A percentile compares a stretch with the other conserved stretches of the same genome.
Conservation (phyloP, 2,329 filamentous ascomycete genomes). For the Zopfia rhizophila region DNA sequence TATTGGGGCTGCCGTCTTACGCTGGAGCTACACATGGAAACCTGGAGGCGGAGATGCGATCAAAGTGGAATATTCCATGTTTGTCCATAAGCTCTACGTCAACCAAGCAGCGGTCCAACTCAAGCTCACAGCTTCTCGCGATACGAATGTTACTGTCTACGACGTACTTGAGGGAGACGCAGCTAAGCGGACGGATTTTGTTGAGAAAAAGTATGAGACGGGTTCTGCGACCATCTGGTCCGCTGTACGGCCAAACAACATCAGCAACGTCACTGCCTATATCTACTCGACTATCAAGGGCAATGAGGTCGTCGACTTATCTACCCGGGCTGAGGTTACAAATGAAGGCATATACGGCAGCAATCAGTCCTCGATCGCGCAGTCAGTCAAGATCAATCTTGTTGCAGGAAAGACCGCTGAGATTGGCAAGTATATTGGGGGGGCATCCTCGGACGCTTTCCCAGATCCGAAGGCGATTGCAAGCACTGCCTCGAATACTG, state of each 20-base stretch:
- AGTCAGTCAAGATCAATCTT: slow-evolving; percentile 66
- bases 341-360: slow-evolving; percentile 61
- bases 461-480: slow-evolving; percentile 66
- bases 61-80: slow-evolving; percentile 71
- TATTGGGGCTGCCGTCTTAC: slow-evolving; percentile 70
- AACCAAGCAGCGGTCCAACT: slow-evolving; percentile 71
- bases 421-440: slow-evolving; percentile 74
- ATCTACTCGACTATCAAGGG: slow-evolving; percentile 63
- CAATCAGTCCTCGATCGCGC: slow-evolving; percentile 73
- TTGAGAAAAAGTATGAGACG: slow-evolving; percentile 65
- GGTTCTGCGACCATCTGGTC: slow-evolving; percentile 68
- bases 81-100: slow-evolving; percentile 71
- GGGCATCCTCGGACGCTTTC: slow-evolving; percentile 76
- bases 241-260: slow-evolving; percentile 70
- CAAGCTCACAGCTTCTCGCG: slow-evolving; percentile 64
- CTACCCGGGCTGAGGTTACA: slow-evolving; percentile 56
- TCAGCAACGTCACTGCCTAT: slow-evolving; percentile 72
- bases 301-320: slow-evolving; percentile 56
- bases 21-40: slow-evolving; percentile 74
- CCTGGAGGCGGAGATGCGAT: slow-evolving; percentile 63
- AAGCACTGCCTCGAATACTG: slow-evolving; percentile 63
- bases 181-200: slow-evolving; percentile 71
- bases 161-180: slow-evolving; percentile 75
- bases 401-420: slow-evolving; percentile 63
- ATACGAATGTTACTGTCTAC: slow-evolving; percentile 67